These are phyloP conservation scores for Apocynum venetum DNA, from an alignment of 257 asterid genomes.

Conservation along the genomic window DNA sequence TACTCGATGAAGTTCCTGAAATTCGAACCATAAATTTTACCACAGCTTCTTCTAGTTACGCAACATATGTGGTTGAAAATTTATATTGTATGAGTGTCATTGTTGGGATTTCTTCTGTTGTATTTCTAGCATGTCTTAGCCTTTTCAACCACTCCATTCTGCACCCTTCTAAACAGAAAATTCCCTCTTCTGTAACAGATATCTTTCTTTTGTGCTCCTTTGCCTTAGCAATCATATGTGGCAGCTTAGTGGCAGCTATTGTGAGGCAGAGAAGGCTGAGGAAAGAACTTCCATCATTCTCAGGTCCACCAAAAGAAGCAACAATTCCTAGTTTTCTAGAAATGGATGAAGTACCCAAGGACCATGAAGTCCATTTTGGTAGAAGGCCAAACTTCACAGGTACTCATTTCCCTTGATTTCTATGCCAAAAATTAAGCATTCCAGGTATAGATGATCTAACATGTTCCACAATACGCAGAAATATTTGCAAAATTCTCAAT, in stretches of 20 bases:
- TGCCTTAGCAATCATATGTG: slow-evolving; percentile 37
- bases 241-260: slow-evolving; percentile 32
- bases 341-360: slow-evolving; percentile 34
- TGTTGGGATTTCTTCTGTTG: slow-evolving; percentile 35
- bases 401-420: slow-evolving; percentile 22
- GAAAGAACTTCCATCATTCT: slow-evolving; percentile 27
- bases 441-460: slow-evolving; percentile 13
- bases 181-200: slow-evolving; percentile 50
- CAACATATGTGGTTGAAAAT: slow-evolving; percentile 47
- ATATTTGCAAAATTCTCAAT: slow-evolving; percentile 34
- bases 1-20: slow-evolving; percentile 33
- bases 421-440: neutral
- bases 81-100: slow-evolving; percentile 40
- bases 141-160: slow-evolving; percentile 44
- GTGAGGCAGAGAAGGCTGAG: slow-evolving; percentile 48
- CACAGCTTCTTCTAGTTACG: slow-evolving; percentile 27
- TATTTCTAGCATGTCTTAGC: slow-evolving; percentile 42
- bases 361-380: slow-evolving; percentile 65
- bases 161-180: slow-evolving; percentile 35
- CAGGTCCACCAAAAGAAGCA: slow-evolving; percentile 29
- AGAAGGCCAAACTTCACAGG: slow-evolving; percentile 81
- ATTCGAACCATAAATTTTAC: slow-evolving; percentile 31
- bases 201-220: slow-evolving; percentile 53
- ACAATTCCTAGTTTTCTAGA: slow-evolving; percentile 30
- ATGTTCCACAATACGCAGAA: slow-evolving; percentile 34